These are phyloP conservation scores for Rhizopus sp. DNA, from an alignment of 371 early-diverging fungal genomes.

Conservation along the genomic window DNA sequence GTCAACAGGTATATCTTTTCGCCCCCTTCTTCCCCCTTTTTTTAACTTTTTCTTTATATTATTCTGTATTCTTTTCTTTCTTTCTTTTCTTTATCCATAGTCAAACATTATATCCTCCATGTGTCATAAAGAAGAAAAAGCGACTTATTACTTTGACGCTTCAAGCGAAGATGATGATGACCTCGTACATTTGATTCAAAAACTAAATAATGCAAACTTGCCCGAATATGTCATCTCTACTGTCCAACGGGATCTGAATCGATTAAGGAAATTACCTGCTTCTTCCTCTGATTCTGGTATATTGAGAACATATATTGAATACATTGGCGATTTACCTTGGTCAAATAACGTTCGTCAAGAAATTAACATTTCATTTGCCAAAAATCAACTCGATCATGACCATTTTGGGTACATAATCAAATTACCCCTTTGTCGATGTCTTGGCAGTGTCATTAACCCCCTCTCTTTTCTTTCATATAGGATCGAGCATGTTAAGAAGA, in stretches of 20 bases:
- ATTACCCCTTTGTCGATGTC: too few relatives aligned
- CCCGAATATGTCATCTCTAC: constrained; percentile 65
- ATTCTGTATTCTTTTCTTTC: background rate
- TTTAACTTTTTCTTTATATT: background rate
- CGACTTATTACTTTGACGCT: constrained; percentile 4
- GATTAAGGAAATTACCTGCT: constrained; percentile 72
- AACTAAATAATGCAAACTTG: constrained; percentile 58
- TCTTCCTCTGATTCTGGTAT: constrained; percentile 80
- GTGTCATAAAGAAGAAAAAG: constrained; percentile 1
- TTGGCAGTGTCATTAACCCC: background rate
- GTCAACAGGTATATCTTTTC: constrained; percentile 62
- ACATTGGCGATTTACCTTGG: constrained; percentile 83
- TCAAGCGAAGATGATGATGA: constrained; percentile 61
- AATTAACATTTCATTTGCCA: constrained; percentile 66
- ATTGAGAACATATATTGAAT: constrained; percentile 77
- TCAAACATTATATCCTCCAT: background rate
- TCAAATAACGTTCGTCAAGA: constrained; percentile 26
- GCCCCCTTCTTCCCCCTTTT: background rate
- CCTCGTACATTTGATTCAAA: constrained; percentile 55
- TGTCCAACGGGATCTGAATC: constrained; percentile 69
- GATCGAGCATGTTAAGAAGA: constrained; percentile 78
- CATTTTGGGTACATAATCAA: constrained; percentile 65
- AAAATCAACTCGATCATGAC: constrained; percentile 70
- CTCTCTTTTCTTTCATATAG: constrained; percentile 13
- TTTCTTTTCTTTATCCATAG: background rate